A percentile compares a stretch with the other conserved stretches of the same genome.
phyloP scores from a whole-genome alignment of 352 stramenopile species.

The Globisporangium carolinianum region DNA sequence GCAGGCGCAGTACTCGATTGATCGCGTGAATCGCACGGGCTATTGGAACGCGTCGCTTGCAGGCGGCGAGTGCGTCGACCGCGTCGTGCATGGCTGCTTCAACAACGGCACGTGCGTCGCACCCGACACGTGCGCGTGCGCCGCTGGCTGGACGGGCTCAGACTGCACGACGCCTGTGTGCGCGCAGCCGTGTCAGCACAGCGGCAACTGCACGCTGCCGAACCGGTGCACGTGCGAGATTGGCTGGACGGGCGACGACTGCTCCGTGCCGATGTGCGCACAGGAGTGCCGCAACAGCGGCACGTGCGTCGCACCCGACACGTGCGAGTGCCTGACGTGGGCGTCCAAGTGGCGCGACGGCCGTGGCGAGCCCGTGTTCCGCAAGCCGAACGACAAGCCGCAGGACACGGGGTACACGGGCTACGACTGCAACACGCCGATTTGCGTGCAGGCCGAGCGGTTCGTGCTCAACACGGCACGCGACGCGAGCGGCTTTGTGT shows the following conservation, averaged over 20 bases:
- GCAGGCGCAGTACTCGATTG: slow-evolving; percentile 67
- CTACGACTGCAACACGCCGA: slow-evolving; percentile 95
- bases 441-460: slow-evolving; percentile 89
- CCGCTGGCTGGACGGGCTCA: slow-evolving; percentile 60
- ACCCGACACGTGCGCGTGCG: slow-evolving; percentile 80
- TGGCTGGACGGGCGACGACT: slow-evolving; percentile 88
- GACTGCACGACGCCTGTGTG: slow-evolving; percentile 83
- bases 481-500: slow-evolving; percentile 25
- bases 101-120: slow-evolving; percentile 94
- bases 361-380: slow-evolving; percentile 88
- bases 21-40: slow-evolving; percentile 35
- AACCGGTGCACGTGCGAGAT: slow-evolving; percentile 88
- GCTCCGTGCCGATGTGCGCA: slow-evolving; percentile 84
- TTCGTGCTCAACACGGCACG: slow-evolving; percentile 87
- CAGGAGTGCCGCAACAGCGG: slow-evolving; percentile 89
- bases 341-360: slow-evolving; percentile 87
- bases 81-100: slow-evolving; percentile 91
- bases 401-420: slow-evolving; percentile 93
- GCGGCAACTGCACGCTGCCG: slow-evolving; percentile 91
- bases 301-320: slow-evolving; percentile 70
- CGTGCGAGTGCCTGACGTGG: slow-evolving; percentile 87
- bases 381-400: slow-evolving; percentile 84
- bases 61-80: slow-evolving; percentile 85
- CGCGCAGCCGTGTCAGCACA: slow-evolving; percentile 56
- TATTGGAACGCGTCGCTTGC: slow-evolving; percentile 53